These are phyloP conservation scores for Lepidium africanum DNA, from an alignment of 345 rosid genomes.

Conservation along the genomic window DNA sequence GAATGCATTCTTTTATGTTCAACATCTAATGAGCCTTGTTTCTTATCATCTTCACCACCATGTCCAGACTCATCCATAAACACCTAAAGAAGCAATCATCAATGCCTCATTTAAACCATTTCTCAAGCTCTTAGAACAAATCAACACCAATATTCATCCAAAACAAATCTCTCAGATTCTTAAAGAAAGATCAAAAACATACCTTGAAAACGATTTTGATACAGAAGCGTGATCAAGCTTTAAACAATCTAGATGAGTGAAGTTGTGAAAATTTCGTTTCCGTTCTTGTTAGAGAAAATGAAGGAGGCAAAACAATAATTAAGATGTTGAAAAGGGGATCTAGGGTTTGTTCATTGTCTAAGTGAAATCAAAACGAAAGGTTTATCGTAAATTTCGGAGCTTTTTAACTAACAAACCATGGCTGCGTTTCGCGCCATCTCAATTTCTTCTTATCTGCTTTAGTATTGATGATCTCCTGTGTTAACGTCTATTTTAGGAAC, in stretches of 20 bases:
- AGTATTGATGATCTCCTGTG: not conserved
- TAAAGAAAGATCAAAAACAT: not conserved
- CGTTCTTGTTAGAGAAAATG: constrained; percentile 4
- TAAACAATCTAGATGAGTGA: not conserved
- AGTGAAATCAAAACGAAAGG: constrained; percentile 26
- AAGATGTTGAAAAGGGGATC: constrained; percentile 15
- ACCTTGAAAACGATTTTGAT: not conserved
- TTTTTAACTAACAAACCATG: constrained; percentile 28
- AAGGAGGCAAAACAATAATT: not conserved
- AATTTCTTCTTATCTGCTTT: not conserved
- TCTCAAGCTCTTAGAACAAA: not conserved
- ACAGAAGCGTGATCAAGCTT: not conserved
- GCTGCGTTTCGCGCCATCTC: constrained; percentile 41
- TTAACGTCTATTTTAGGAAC: not conserved
- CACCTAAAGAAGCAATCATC: constrained; percentile 14
- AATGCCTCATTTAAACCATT: not conserved
- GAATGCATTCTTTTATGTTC: not conserved
- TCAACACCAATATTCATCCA: not conserved
- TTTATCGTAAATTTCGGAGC: constrained; percentile 33
- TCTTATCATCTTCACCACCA: constrained; percentile 19
- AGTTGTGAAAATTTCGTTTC: not conserved
- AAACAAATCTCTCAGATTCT: not conserved
- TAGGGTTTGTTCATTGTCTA: constrained; percentile 16
- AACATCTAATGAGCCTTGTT: not conserved
- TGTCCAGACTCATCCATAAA: constrained; percentile 32